phyloP scores from a whole-genome alignment of 139 green algal genomes.

The Chlamydomonas incerta region DNA sequence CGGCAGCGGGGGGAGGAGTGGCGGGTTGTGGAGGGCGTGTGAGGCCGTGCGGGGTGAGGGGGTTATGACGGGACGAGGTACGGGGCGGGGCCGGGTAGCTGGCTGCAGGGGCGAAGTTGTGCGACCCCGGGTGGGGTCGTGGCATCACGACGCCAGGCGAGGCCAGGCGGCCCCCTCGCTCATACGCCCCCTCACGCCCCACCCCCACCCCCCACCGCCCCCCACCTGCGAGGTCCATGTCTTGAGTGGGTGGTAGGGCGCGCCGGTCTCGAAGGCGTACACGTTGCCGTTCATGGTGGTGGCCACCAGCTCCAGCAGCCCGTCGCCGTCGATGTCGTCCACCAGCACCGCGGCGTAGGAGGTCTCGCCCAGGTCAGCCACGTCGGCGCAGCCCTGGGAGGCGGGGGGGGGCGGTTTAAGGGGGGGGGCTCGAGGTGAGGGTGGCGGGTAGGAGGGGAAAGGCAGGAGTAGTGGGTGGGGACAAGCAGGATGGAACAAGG shows the following conservation, averaged over 20 bases:
- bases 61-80: too few relatives aligned
- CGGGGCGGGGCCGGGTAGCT: too few relatives aligned
- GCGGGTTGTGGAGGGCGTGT: too few relatives aligned
- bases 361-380: conserved; percentile 93
- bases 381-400: conserved; percentile 82
- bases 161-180: too few relatives aligned
- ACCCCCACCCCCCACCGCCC: too few relatives aligned
- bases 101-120: too few relatives aligned
- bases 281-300: conserved; percentile 97
- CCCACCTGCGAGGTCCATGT: conserved; percentile 69
- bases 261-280: conserved; percentile 85
- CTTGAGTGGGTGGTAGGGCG: conserved; percentile 85
- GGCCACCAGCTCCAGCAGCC: conserved; percentile 88
- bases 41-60: background rate
- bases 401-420: too few relatives aligned
- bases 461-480: background rate
- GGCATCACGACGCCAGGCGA: too few relatives aligned
- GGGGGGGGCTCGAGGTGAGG: too few relatives aligned
- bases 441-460: background rate
- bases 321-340: conserved; percentile 91
- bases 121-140: too few relatives aligned
- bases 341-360: conserved; percentile 90
- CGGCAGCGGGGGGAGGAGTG: background rate
- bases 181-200: too few relatives aligned
- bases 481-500: background rate